Conservation (phyloP, 176 grass and related monocot species). For the Dendrocalamus sinicus region DNA sequence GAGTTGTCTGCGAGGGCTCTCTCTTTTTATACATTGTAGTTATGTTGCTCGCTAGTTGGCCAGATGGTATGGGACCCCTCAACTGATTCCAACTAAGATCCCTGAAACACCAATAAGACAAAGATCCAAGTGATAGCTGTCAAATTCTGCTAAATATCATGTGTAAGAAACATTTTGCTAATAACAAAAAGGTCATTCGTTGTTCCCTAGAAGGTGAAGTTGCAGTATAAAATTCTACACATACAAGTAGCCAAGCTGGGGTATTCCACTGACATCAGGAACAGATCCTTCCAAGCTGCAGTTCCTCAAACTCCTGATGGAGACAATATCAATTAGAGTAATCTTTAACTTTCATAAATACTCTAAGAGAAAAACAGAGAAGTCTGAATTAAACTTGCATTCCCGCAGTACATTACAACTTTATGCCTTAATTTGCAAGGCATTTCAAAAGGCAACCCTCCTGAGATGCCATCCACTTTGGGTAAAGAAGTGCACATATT, state of each 20-base stretch:
- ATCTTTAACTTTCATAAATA: conserved; percentile 21
- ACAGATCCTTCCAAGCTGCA: conserved; percentile 71
- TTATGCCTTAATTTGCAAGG: neutral
- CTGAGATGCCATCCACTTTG: neutral
- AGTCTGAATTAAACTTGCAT: conserved; percentile 5
- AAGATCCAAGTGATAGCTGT: conserved; percentile 17
- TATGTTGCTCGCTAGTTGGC: conserved; percentile 59
- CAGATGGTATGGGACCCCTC: conserved; percentile 63
- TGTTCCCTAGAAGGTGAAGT: conserved; percentile 15
- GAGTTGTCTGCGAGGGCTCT: neutral
- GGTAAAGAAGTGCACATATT: neutral
- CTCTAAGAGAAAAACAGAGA: neutral
- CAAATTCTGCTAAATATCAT: conserved; percentile 29
- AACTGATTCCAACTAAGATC: conserved; percentile 83
- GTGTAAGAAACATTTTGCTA: conserved; percentile 3
- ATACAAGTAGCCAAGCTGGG: conserved; percentile 73
- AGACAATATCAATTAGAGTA: conserved; percentile 36
- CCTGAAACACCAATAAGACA: conserved; percentile 50
- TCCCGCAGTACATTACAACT: conserved; percentile 2
- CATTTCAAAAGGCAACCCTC: neutral
- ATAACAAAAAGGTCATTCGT: conserved; percentile 3
- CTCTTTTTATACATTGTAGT: conserved; percentile 63
- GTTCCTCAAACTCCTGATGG: conserved; percentile 78
- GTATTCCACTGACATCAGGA: conserved; percentile 70
- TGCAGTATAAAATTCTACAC: conserved; percentile 29